A percentile compares a stretch with the other conserved stretches of the same genome.
Conservation (phyloP, 176 grass and related monocot genomes). For the Guadua angustifolia region DNA sequence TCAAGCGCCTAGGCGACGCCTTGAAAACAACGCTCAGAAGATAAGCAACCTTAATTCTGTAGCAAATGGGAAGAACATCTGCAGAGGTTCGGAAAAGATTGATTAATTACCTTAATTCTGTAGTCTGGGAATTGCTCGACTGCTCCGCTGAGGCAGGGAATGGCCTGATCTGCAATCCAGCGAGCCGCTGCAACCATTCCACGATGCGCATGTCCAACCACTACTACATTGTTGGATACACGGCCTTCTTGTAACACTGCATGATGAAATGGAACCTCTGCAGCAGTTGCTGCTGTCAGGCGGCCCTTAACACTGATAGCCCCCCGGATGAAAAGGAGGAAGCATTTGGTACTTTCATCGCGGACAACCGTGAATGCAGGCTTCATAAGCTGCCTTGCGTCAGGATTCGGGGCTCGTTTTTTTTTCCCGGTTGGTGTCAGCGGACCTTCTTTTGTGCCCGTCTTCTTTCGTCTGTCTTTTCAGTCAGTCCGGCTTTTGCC, state of each 20-base stretch:
- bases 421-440: too few relatives aligned
- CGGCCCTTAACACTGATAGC: constrained; percentile 66
- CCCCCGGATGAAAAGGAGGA: constrained; percentile 72
- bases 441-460: too few relatives aligned
- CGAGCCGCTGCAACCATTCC: constrained; percentile 85
- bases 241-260: constrained; percentile 50
- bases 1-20: too few relatives aligned
- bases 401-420: too few relatives aligned
- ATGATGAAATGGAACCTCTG: constrained; percentile 78
- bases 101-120: constrained; percentile 60
- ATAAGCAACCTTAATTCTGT: too few relatives aligned
- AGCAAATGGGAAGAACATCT: too few relatives aligned
- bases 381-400: too few relatives aligned
- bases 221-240: constrained; percentile 46
- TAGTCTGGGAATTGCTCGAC: constrained; percentile 61
- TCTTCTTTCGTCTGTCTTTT: too few relatives aligned
- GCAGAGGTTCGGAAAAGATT: too few relatives aligned
- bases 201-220: constrained; percentile 69
- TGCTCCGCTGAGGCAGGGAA: constrained; percentile 60
- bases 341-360: constrained; percentile 57
- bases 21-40: too few relatives aligned
- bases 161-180: constrained; percentile 71
- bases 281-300: constrained; percentile 64
- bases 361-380: constrained; percentile 69
- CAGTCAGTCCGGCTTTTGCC: too few relatives aligned